Percentiles rank a stretch among this genome's conserved stretches.
These are phyloP conservation scores for Calonectria montana DNA, from an alignment of 2,329 filamentous ascomycete species.

Conservation along the genomic window DNA sequence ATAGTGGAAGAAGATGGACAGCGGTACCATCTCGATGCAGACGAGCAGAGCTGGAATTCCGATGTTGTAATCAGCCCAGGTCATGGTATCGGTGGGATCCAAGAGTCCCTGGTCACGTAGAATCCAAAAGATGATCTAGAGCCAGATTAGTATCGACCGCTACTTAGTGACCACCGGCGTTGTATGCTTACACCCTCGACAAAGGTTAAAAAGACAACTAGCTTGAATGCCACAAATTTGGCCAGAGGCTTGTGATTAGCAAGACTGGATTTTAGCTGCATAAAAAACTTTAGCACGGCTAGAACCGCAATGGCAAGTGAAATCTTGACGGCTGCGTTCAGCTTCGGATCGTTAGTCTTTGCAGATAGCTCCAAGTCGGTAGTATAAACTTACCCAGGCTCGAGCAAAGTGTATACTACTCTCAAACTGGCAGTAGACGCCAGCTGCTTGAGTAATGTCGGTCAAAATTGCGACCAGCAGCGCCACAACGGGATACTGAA, in stretches of 20 bases:
- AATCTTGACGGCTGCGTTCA: background rate
- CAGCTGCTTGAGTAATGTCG: conserved; percentile 25
- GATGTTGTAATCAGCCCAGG: conserved; percentile 33
- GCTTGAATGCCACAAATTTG: conserved; percentile 37
- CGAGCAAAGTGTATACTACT: conserved; percentile 24
- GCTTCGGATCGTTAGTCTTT: background rate
- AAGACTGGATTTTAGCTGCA: conserved; percentile 29
- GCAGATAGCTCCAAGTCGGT: conserved; percentile 18
- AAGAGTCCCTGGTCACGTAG: conserved; percentile 22
- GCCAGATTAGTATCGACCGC: background rate
- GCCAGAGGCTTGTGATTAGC: conserved; percentile 29
- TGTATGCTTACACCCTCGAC: conserved; percentile 25
- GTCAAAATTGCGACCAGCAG: conserved; percentile 20
- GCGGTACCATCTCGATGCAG: conserved; percentile 33
- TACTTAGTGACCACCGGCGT: rapidly evolving
- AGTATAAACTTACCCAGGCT: background rate
- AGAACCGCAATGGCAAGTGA: conserved; percentile 22
- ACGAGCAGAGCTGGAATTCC: conserved; percentile 33
- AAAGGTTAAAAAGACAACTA: conserved; percentile 31
- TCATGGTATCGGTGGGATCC: conserved; percentile 23
- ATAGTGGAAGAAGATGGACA: conserved; percentile 29
- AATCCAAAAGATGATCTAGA: conserved; percentile 24
- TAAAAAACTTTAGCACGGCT: conserved; percentile 31
- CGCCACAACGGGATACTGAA: conserved; percentile 33
- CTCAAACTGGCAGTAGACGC: conserved; percentile 28